These are phyloP conservation scores for Pseudohalonectria lignicola DNA, from an alignment of 2,329 filamentous ascomycete species.

Conservation along the genomic window DNA sequence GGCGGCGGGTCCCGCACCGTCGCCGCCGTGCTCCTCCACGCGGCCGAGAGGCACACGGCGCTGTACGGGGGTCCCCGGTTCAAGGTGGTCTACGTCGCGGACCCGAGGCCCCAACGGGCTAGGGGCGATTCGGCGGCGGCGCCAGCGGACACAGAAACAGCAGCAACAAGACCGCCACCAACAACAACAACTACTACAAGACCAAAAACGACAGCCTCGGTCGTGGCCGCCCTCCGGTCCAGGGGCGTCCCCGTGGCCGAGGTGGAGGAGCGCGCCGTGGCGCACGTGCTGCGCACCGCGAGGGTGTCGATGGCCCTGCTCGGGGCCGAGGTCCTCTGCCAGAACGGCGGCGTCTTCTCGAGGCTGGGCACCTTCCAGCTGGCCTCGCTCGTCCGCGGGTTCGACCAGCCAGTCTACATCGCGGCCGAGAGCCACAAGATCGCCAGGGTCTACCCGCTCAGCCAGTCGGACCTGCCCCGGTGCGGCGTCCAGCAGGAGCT, in stretches of 20 bases:
- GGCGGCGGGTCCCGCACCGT: slow-evolving; percentile 84
- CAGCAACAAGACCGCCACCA: not conserved
- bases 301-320: slow-evolving; percentile 60
- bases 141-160: too few relatives aligned
- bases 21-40: slow-evolving; percentile 61
- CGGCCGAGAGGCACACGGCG: slow-evolving; percentile 50
- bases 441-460: slow-evolving; percentile 72
- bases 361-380: slow-evolving; percentile 81
- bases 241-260: slow-evolving; percentile 75
- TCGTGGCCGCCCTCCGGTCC: slow-evolving; percentile 52
- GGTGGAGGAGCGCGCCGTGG: slow-evolving; percentile 64
- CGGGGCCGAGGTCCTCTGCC: slow-evolving; percentile 76
- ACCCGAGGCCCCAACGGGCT: slow-evolving; percentile 29
- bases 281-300: slow-evolving; percentile 57
- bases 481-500: slow-evolving; percentile 65
- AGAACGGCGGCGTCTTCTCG: slow-evolving; percentile 88
- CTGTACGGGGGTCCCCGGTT: slow-evolving; percentile 53
- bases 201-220: too few relatives aligned
- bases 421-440: slow-evolving; percentile 97
- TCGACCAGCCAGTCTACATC: slow-evolving; percentile 64
- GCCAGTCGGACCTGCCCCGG: slow-evolving; percentile 58
- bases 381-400: slow-evolving; percentile 64
- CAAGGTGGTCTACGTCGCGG: slow-evolving; percentile 69
- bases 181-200: too few relatives aligned
- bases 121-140: slow-evolving; percentile 12